A percentile compares a stretch with the other conserved stretches of the same genome.
These are phyloP conservation scores for Solanum hybrid DNA, from an alignment of 305 asterid species.

Conservation along the genomic window DNA sequence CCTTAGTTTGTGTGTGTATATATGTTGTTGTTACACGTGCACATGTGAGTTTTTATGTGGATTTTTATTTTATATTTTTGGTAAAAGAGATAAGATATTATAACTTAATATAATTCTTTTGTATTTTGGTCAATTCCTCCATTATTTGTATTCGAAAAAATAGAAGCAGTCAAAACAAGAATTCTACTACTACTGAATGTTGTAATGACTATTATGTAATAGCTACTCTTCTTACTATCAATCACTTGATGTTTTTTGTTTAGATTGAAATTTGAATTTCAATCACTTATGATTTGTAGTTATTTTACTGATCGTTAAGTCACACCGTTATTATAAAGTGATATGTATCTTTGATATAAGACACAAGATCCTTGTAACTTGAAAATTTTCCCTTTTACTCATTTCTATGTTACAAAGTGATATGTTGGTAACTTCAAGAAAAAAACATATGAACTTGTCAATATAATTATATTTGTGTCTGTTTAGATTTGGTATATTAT, in stretches of 20 bases:
- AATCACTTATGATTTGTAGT: not conserved
- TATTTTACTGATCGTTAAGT: not conserved
- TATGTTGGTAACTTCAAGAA: not conserved
- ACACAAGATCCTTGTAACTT: not conserved
- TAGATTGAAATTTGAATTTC: too few relatives aligned
- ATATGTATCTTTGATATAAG: not conserved
- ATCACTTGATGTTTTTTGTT: too few relatives aligned
- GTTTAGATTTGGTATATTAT: not conserved
- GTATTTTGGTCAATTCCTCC: too few relatives aligned
- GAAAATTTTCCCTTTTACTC: not conserved
- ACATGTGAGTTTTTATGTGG: not conserved
- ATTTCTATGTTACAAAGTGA: too few relatives aligned
- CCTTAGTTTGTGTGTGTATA: not conserved
- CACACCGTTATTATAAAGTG: not conserved
- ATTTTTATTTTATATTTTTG: not conserved
- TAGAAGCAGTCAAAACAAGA: too few relatives aligned
- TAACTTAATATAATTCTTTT: not conserved
- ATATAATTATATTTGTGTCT: not conserved
- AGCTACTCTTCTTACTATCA: too few relatives aligned
- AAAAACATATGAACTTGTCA: not conserved
- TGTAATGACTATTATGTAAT: too few relatives aligned
- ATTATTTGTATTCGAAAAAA: too few relatives aligned
- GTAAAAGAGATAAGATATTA: not conserved
- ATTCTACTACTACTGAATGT: too few relatives aligned
- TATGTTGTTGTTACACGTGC: not conserved